Evolutionary conservation across 2,329 filamentous ascomycete species (phyloP).

Genomic region (Neonectria hederae): DNA sequence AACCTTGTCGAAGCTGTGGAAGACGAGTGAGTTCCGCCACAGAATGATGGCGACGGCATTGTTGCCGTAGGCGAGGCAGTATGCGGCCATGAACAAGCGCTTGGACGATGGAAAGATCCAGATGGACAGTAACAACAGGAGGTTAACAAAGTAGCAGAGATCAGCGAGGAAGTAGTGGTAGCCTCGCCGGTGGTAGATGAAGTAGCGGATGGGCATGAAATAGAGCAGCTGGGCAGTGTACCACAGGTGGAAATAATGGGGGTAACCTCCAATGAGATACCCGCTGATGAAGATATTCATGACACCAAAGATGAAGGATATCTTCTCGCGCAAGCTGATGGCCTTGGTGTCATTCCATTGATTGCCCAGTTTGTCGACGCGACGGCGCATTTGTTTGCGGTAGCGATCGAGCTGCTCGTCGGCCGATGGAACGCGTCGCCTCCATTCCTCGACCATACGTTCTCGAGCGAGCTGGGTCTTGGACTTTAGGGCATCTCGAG

Average conservation of each 20-base stretch:
- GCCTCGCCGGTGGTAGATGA: slow-evolving; percentile 88
- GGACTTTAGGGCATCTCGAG: slow-evolving; percentile 81
- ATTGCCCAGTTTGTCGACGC: slow-evolving; percentile 85
- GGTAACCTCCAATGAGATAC: slow-evolving; percentile 87
- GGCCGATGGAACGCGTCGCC: slow-evolving; percentile 82
- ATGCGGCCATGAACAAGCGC: slow-evolving; percentile 89
- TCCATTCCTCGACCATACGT: slow-evolving; percentile 92
- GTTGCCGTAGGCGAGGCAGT: slow-evolving; percentile 93
- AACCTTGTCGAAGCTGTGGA: slow-evolving; percentile 98
- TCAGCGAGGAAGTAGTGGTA: slow-evolving; percentile 98
- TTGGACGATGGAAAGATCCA: slow-evolving; percentile 94
- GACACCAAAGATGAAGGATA: slow-evolving; percentile 94
- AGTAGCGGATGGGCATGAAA: slow-evolving; percentile 96
- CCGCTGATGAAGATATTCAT: slow-evolving; percentile 98
- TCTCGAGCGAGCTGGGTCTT: slow-evolving; percentile 83
- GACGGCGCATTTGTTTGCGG: slow-evolving; percentile 83
- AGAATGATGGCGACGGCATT: slow-evolving; percentile 98
- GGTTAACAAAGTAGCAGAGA: slow-evolving; percentile 97
- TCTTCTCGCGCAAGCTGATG: slow-evolving; percentile 90
- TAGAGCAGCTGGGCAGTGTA: slow-evolving; percentile 88
- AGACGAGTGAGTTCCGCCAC: slow-evolving; percentile 99
- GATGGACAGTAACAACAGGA: slow-evolving; percentile 81
- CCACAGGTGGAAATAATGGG: slow-evolving; percentile 91
- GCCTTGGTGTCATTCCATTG: slow-evolving; percentile 91
- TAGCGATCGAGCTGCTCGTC: slow-evolving; percentile 96